These are phyloP conservation scores for Dunaliella sp. DNA, from an alignment of 139 green algal genomes.

Conservation along the genomic window DNA sequence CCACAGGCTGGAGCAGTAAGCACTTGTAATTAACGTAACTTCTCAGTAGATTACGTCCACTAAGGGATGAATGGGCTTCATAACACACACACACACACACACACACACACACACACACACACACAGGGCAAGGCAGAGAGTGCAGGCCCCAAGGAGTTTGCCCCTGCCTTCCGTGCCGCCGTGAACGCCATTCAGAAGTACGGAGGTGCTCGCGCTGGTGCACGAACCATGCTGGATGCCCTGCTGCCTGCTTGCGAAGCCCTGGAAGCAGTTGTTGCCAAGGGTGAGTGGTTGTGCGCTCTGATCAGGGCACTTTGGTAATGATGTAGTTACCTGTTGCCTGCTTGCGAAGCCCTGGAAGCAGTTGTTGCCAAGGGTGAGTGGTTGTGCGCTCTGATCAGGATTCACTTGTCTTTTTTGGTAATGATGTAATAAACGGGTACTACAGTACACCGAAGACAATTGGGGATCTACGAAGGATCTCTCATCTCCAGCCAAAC, in stretches of 20 bases:
- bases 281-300: conserved; percentile 14
- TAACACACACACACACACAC: too few species aligned
- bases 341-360: neutral
- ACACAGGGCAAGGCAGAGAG: neutral
- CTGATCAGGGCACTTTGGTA: too few species aligned
- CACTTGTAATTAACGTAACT: too few species aligned
- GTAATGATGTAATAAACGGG: too few species aligned
- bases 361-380: neutral
- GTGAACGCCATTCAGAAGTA: conserved; percentile 65
- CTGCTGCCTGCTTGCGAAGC: conserved; percentile 58
- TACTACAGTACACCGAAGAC: too few species aligned
- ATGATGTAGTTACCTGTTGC: too few species aligned
- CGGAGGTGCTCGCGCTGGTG: conserved; percentile 56
- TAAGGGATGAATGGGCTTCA: neutral
- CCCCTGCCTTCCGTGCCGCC: conserved; percentile 48
- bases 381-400: too few species aligned
- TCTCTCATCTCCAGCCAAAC: too few species aligned
- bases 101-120: neutral
- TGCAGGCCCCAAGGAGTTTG: conserved; percentile 21
- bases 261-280: conserved; percentile 1
- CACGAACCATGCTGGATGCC: conserved; percentile 82
- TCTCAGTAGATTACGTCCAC: too few species aligned
- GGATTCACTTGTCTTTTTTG: too few species aligned
- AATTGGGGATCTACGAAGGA: too few species aligned
- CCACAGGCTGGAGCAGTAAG: too few species aligned